Percentiles rank a stretch among this genome's conserved stretches.
Evolutionary conservation across 2,329 filamentous ascomycete species (phyloP).

Genomic region (Nemania sp.): DNA sequence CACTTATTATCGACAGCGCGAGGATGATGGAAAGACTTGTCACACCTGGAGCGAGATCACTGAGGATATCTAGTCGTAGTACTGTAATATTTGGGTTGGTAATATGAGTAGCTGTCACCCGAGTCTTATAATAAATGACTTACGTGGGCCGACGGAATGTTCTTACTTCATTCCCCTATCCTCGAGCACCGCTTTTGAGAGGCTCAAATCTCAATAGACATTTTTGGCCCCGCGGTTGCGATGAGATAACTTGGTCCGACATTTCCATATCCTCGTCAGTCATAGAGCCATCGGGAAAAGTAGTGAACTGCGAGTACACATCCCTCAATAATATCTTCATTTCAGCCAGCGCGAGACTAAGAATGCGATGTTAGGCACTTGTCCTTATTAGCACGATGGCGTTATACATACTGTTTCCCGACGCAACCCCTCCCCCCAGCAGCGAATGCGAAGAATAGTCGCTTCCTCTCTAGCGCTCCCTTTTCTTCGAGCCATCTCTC

Average conservation of each 20-base stretch:
- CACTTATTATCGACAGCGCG: neutral
- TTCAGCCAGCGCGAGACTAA: slow-evolving; percentile 71
- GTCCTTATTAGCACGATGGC: neutral
- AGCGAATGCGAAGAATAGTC: slow-evolving; percentile 74
- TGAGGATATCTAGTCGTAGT: neutral
- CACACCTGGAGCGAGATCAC: neutral
- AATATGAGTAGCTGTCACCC: neutral
- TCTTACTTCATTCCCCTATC: neutral
- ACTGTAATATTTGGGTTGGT: neutral
- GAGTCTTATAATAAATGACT: neutral
- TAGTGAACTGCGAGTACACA: slow-evolving; percentile 70
- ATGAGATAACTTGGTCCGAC: slow-evolving; percentile 75
- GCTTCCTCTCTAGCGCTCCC: slow-evolving; percentile 77
- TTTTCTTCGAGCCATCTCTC: slow-evolving; percentile 83
- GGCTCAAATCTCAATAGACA: slow-evolving; percentile 65
- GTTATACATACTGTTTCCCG: slow-evolving; percentile 71
- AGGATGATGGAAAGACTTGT: neutral
- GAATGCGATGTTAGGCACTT: slow-evolving; percentile 16
- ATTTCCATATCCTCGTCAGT: slow-evolving; percentile 70
- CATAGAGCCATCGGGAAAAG: slow-evolving; percentile 66
- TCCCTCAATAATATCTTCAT: slow-evolving; percentile 75
- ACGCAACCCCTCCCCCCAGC: slow-evolving; percentile 74
- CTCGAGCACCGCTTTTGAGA: slow-evolving; percentile 11
- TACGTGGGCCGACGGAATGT: neutral
- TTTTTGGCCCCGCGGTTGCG: slow-evolving; percentile 69